These are phyloP conservation scores for Suhomyces yuchorum DNA, from an alignment of 1,139 yeast species.

Conservation along the genomic window DNA sequence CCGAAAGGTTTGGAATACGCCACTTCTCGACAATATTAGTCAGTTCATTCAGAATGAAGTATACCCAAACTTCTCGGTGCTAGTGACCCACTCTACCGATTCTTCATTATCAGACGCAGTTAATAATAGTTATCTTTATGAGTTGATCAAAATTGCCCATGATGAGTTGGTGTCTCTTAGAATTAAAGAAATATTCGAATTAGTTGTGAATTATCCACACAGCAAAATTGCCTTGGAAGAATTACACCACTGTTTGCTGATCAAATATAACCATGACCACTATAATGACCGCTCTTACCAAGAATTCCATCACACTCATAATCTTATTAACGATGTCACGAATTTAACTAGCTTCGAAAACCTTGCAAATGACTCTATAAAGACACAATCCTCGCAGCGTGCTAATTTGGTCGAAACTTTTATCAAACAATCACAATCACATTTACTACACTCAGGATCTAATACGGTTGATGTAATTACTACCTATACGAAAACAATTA, in stretches of 20 bases:
- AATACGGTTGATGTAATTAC: slow-evolving; percentile 75
- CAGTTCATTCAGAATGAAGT: slow-evolving; percentile 42
- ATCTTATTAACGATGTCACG: slow-evolving; percentile 15
- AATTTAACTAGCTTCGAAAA: slow-evolving; percentile 22
- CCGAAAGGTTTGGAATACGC: slow-evolving; percentile 42
- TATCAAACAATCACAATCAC: slow-evolving; percentile 48
- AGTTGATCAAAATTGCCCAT: slow-evolving; percentile 43
- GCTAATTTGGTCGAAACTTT: slow-evolving; percentile 58
- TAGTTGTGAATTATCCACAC: slow-evolving; percentile 60
- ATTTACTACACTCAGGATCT: slow-evolving; percentile 77
- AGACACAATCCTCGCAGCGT: slow-evolving; percentile 45
- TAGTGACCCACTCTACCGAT: slow-evolving; percentile 24
- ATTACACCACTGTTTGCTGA: slow-evolving; percentile 51
- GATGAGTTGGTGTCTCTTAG: slow-evolving; percentile 54
- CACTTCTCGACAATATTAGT: slow-evolving; percentile 39
- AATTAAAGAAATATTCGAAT: slow-evolving; percentile 63
- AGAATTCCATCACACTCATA: slow-evolving; percentile 11
- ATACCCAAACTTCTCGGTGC: slow-evolving; percentile 39
- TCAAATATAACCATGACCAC: slow-evolving; percentile 22
- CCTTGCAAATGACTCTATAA: slow-evolving; percentile 23
- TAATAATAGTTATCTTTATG: slow-evolving; percentile 25
- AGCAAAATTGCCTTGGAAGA: slow-evolving; percentile 66
- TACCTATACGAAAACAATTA: slow-evolving; percentile 70
- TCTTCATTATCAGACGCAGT: slow-evolving; percentile 18
- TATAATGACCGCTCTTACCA: slow-evolving; percentile 10